Conservation (phyloP, 495 filamentous ascomycete species). For the Aspergillus panamensis region DNA sequence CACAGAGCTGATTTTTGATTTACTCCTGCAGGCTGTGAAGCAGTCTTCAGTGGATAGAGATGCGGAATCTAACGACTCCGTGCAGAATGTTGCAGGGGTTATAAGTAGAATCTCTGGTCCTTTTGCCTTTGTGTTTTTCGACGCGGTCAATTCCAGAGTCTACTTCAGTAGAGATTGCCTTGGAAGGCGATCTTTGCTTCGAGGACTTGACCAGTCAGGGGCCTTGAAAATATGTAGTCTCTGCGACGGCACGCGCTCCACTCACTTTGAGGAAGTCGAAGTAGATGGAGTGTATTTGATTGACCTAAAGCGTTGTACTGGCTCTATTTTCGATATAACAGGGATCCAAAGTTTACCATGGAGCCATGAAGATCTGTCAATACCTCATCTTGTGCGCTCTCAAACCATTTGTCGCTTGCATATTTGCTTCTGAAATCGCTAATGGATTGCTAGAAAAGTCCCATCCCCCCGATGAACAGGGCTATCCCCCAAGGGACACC, state of each 20-base stretch:
- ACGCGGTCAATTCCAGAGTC: conserved; percentile 54
- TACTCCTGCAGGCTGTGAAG: conserved; percentile 51
- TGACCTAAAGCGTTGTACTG: conserved; percentile 44
- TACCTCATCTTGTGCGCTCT: conserved; percentile 41
- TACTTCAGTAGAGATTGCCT: conserved; percentile 84
- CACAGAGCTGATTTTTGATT: conserved; percentile 63
- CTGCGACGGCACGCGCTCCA: conserved; percentile 49
- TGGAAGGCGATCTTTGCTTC: conserved; percentile 78
- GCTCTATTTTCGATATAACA: conserved; percentile 13
- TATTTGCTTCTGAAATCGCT: not conserved
- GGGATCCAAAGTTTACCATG: conserved; percentile 36
- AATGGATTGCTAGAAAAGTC: conserved; percentile 43
- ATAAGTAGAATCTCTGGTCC: conserved; percentile 72
- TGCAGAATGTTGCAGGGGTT: conserved; percentile 45
- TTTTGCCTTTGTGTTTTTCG: conserved; percentile 88
- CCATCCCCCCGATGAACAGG: conserved; percentile 62
- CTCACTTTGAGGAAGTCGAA: conserved; percentile 73
- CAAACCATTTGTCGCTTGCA: not conserved
- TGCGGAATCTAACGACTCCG: conserved; percentile 16
- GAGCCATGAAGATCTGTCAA: conserved; percentile 23
- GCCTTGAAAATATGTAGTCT: conserved; percentile 72
- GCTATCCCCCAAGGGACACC: conserved; percentile 37
- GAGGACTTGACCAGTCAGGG: conserved; percentile 40
- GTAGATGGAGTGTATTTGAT: conserved; percentile 71
- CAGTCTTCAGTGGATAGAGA: conserved; percentile 15